Base-by-base conservation (phyloP, 2,329 filamentous ascomycete genomes). In the Simplicillium sp. region DNA sequence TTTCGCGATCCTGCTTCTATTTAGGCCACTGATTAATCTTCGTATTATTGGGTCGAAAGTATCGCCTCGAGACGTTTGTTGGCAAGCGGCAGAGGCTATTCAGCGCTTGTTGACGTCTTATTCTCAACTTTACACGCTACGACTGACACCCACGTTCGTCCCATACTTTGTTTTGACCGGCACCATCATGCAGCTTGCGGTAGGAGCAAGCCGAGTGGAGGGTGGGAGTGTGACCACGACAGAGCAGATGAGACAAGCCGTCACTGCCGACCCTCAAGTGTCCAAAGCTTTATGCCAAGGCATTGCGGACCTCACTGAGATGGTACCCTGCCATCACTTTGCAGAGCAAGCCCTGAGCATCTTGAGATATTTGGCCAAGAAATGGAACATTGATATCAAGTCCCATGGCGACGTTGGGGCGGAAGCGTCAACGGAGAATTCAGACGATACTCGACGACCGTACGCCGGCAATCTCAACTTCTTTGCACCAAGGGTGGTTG, bases 1-100 rank as follows among this genome's bases (percentile, higher is more conserved):
- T 51, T 81, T 80, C 46, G 73, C 77, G 25, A 80, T 82, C n/a
- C 58, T 84, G 0, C 71, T 86, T n/a, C 70, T 88, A 2, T 87
- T 87, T 54, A 71, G 84, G 7, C 84, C 84, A 0, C 68, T 87
- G 31, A 80, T 86, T 52, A 84, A 77, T 46, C 53, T 79, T 7
- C 65, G 66, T 9, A 77, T 84, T 50, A 70, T 82, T 37, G 74
- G 77, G 8, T 83, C 79, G 7, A 71, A 73, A 39, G 65, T 85
- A 2, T 67, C 68, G 4, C 82, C 82, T 7, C 71, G 74, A 32
- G 78, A 84, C 46, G 75, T 84, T 13, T 86, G 82, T 57, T 70
- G 70, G 3, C 73, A 78, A 48, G 75, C 75, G 1, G 74, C 75
- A 25, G 73, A 77, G 44, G 74, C 74, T 20, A 78, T 79, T 14